These are phyloP conservation scores for Laetiporus sulphureus DNA, from an alignment of 1,284 basidiomycete genomes.

Conservation along the genomic window DNA sequence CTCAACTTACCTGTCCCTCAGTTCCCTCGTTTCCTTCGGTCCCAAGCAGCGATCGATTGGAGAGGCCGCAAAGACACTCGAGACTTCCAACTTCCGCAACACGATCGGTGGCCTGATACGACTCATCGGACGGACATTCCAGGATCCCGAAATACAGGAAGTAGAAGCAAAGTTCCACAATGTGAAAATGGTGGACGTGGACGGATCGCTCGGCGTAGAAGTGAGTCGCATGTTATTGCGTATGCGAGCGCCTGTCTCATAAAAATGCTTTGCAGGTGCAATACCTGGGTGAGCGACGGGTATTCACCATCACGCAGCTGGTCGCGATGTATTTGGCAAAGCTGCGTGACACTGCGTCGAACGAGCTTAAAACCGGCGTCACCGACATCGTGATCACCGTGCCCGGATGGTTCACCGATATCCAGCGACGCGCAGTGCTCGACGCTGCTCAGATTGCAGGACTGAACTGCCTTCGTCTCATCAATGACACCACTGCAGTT, in stretches of 20 bases:
- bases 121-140: conserved; percentile 71
- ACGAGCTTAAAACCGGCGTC: conserved; percentile 79
- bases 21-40: conserved; percentile 90
- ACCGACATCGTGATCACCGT: conserved; percentile 91
- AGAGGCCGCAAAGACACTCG: conserved; percentile 91
- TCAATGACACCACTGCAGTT: conserved; percentile 91
- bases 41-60: conserved; percentile 84
- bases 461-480: conserved; percentile 84
- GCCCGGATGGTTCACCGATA: conserved; percentile 92
- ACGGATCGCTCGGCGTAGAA: conserved; percentile 78
- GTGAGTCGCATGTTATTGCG: conserved; percentile 38
- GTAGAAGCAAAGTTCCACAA: conserved; percentile 88
- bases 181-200: conserved; percentile 76
- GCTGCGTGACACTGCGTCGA: conserved; percentile 77
- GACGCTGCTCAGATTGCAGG: conserved; percentile 86
- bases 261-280: conserved; percentile 50
- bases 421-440: conserved; percentile 81
- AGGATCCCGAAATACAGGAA: conserved; percentile 74
- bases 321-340: conserved; percentile 84
- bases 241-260: too few species aligned
- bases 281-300: conserved; percentile 75
- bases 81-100: conserved; percentile 97
- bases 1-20: conserved; percentile 28
- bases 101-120: conserved; percentile 89
- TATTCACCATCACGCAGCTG: conserved; percentile 83